Conservation (phyloP, 2,329 filamentous ascomycete genomes). For the Cadophora sp. region DNA sequence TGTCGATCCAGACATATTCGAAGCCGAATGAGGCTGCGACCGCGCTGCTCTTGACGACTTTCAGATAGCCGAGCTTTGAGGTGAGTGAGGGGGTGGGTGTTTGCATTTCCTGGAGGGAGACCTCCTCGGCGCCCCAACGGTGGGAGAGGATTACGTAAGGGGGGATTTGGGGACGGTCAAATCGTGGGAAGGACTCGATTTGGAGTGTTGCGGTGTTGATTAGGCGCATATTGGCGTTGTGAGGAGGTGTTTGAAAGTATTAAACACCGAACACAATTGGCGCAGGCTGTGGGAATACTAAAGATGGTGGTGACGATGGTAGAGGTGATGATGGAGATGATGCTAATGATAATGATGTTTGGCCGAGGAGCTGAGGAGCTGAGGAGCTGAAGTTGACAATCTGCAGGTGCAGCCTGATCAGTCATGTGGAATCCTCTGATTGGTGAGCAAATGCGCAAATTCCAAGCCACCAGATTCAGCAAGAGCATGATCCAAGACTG, state of each 20-base stretch:
- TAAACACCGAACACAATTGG: too few relatives aligned
- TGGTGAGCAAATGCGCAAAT: too few relatives aligned
- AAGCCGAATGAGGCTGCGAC: slow-evolving; percentile 21
- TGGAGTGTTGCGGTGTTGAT: not conserved
- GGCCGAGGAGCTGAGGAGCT: not conserved
- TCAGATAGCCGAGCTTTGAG: not conserved
- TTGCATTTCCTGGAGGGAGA: slow-evolving; percentile 7
- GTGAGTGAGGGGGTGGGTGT: not conserved
- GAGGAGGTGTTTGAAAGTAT: too few relatives aligned
- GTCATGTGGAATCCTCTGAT: not conserved
- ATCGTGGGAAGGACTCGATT: slow-evolving; percentile 1
- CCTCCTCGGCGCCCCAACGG: not conserved
- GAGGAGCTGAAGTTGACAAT: not conserved
- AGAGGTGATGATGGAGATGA: not conserved
- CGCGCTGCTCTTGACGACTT: slow-evolving; percentile 15
- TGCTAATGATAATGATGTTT: too few relatives aligned
- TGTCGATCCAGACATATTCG: slow-evolving; percentile 34
- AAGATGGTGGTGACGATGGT: too few relatives aligned
- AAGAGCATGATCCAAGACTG: too few relatives aligned
- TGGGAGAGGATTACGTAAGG: not conserved
- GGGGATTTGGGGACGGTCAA: not conserved
- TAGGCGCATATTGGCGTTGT: not conserved
- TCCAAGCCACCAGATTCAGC: too few relatives aligned
- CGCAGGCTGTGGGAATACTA: too few relatives aligned
- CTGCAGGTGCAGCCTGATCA: not conserved